Percentiles rank a stretch among this genome's conserved stretches.
Evolutionary conservation across 129 eudicot species (phyloP).

Genomic region (Silybum marianum): DNA sequence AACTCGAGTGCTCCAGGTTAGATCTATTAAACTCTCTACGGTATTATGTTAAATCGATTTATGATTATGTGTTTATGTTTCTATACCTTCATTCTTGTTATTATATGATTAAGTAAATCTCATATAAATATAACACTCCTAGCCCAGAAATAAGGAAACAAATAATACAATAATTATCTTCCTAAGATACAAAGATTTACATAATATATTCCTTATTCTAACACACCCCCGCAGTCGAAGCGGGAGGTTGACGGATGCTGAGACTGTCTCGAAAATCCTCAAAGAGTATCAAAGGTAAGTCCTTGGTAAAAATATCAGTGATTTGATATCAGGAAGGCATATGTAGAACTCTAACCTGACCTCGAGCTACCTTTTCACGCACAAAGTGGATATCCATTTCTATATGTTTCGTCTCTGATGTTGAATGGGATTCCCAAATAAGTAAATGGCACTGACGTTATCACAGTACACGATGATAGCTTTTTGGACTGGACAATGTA

Average conservation of each 20-base stretch:
- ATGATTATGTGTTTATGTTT: no score
- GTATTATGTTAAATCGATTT: no score
- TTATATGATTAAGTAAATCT: no score
- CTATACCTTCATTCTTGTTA: no score
- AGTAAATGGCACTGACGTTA: neutral
- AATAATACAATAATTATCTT: no score
- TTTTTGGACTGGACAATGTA: neutral
- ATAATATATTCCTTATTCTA: no score
- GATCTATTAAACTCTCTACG: no score
- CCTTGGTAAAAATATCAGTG: neutral
- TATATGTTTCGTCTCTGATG: neutral
- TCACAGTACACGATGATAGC: neutral
- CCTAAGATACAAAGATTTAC: no score
- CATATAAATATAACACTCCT: no score
- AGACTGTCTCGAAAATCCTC: neutral
- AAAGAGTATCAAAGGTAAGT: neutral
- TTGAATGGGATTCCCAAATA: neutral
- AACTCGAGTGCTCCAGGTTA: no score
- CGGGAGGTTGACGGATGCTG: neutral
- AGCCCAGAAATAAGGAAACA: no score
- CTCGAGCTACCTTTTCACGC: neutral
- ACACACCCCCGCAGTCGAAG: no score
- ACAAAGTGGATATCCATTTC: neutral
- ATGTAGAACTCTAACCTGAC: neutral
- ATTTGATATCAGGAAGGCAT: neutral